Evolutionary conservation across 768 basidiomycete genomes (phyloP).

Genomic region (Russula vinacea): DNA sequence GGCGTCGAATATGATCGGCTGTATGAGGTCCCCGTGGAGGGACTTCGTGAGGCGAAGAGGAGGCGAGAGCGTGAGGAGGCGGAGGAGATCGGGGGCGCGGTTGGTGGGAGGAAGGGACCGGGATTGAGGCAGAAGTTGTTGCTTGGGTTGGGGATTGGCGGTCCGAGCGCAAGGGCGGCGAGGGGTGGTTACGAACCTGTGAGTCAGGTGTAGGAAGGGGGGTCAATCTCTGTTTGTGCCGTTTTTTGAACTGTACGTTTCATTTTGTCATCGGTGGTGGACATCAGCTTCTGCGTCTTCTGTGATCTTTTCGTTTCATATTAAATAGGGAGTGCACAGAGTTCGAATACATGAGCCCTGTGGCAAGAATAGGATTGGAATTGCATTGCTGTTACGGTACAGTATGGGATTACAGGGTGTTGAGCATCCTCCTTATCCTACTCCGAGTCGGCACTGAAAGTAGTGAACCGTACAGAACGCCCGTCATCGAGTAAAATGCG

Average conservation of each 20-base stretch:
- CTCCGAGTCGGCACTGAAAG: too few species aligned
- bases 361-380: too few species aligned
- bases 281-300: background rate
- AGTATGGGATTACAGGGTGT: too few species aligned
- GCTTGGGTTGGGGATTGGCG: conserved; percentile 53
- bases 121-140: conserved; percentile 49
- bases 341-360: too few species aligned
- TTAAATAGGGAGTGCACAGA: too few species aligned
- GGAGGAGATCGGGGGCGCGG: conserved; percentile 41
- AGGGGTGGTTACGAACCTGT: conserved; percentile 63
- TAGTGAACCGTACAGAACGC: too few species aligned
- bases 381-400: too few species aligned
- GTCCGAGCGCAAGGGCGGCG: conserved; percentile 44
- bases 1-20: conserved; percentile 87
- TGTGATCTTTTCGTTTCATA: background rate
- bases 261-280: background rate
- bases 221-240: background rate
- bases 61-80: conserved; percentile 56
- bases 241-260: conserved; percentile 1
- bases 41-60: conserved; percentile 71
- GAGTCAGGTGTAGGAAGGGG: conserved; percentile 49
- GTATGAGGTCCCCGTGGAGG: conserved; percentile 87
- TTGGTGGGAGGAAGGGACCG: conserved; percentile 38
- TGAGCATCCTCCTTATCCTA: too few species aligned
- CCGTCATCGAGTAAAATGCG: too few species aligned